Base-by-base conservation (phyloP, 495 filamentous ascomycete species). In the Podospora pseudoanserina region DNA sequence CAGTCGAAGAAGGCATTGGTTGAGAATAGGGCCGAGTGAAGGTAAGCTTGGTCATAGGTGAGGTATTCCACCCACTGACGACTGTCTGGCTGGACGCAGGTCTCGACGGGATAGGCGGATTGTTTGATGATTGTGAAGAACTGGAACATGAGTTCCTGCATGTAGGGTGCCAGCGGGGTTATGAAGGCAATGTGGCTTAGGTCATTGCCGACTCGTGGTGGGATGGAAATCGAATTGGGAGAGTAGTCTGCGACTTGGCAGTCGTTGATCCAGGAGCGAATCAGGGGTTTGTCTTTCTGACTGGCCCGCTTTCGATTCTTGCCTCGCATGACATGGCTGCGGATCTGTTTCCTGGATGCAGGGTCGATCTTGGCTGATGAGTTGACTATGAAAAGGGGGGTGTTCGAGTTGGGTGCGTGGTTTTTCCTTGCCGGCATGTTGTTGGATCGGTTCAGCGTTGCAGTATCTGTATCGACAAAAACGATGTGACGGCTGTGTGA, bases 321-420 rank as follows among this genome's bases (percentile, higher is more conserved):
- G 15, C 72, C 72, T 6, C 65, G 72, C 72, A 74, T 74, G 44
- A 71, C 72, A 68, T 73, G 69, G 59, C 72, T 73, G 32, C 72
- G 72, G 58, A 73, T 69, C 49, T 65, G 60, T 28, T 60, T 69
- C 30, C 69, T 57, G 39, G 66, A 23, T 19, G 30, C 64, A 6
- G 67, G 5, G 32, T 73, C 72, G 19, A 63, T 62, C 62, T 71
- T 73, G 64, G 60, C 61, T 4, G 62, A 11, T 16, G 67, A n/a
- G 6, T 66, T 67, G 28, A 69, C n/a, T 4, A 71, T 65, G 62
- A 73, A 69, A 64, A 73, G 71, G 16, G 67, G 69, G 28, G 60
- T 63, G 0, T 30, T 13, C 16, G 59, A 27, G 27, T 32, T 27
- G 23, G 20, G 27, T 13, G 16, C 4, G 20, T 27, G 59, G 20